Base-by-base conservation (phyloP, 2,329 filamentous ascomycete species). In the Daldinia sp. region DNA sequence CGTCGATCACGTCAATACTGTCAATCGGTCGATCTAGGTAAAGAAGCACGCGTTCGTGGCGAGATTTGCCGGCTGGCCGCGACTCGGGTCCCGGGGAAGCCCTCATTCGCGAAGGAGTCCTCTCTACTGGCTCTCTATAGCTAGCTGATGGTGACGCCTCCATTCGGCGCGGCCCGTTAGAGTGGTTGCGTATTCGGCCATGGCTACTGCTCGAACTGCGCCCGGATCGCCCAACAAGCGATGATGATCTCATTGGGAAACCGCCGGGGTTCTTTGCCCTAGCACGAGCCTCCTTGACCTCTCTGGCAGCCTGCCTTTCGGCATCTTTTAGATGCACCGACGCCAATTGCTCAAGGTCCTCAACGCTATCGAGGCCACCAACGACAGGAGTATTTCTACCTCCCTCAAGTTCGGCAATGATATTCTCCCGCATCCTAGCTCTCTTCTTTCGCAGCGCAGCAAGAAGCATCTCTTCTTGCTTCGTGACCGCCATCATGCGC, bases 401-500 rank as follows among this genome's bases (percentile, higher is more conserved):
- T 29, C 78, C 79, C 27, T 81, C 79, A 11, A 78, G 75, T 61
- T 82, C 79, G 19, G 78, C 75, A 10, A 80, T 73, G 15, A 81
- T 76, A 2, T 78, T 79, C 63, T 84, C 80, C 1, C 83, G 81
- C 81, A 85, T 85, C n/a, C 77, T 77, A 2, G 83, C 81, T n/a
- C 84, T 79, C 76, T 85, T 86, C 67, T 83, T 80, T 7, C 85
- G 80, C 39, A 87, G 77, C 2, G 85, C 85, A 1, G 85, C 81
- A 3, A 87, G 76, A 0, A 87, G 77, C 79, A 86, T 82, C 72
- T 87, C 83, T 63, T 87, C 85, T 63, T 87, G 84, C 3, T 78
- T 80, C 0, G 84, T 87, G 15, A 87, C 83, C 1, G 84, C 82
- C 81, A 87, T 86, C 56, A 86, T 77, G 1, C 84, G 80, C 11